Percentiles rank a stretch among this genome's conserved stretches.
phyloP scores from a whole-genome alignment of 2,329 filamentous ascomycete species.

The Aspergillus puulaauensis region DNA sequence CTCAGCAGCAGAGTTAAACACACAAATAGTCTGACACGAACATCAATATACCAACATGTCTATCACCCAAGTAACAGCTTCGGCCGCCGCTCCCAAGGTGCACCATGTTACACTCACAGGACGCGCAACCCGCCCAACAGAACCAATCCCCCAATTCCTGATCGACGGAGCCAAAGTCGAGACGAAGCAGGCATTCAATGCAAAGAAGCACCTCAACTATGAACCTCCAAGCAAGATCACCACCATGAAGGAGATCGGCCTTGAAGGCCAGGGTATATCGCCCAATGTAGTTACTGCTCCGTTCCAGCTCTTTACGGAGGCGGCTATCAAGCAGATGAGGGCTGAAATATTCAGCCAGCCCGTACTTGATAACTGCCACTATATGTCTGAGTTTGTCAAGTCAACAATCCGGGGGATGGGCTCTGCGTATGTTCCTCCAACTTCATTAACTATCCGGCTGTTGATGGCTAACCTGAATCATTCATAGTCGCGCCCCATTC shows the following conservation, averaged over 20 bases:
- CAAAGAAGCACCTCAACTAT: conserved; percentile 54
- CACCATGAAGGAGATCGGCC: conserved; percentile 62
- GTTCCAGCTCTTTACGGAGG: conserved; percentile 62
- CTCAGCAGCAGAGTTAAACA: too few relatives aligned
- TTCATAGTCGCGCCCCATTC: conserved; percentile 60
- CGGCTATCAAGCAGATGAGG: conserved; percentile 63
- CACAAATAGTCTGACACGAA: too few relatives aligned
- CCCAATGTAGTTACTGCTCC: conserved; percentile 64
- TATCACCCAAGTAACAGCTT: too few relatives aligned
- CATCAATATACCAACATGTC: too few relatives aligned
- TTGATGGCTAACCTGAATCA: neutral
- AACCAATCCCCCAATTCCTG: too few relatives aligned
- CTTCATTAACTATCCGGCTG: fast-evolving
- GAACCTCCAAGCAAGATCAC: conserved; percentile 52
- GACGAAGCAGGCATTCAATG: too few relatives aligned
- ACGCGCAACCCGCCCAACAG: too few relatives aligned
- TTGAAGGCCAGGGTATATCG: conserved; percentile 58
- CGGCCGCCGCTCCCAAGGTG: too few relatives aligned
- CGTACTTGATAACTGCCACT: conserved; percentile 58
- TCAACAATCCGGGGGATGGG: conserved; percentile 14
- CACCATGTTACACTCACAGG: too few relatives aligned
- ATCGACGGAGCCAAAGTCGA: too few relatives aligned
- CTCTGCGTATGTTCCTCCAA: too few relatives aligned
- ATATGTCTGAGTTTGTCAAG: conserved; percentile 59
- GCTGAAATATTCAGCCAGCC: conserved; percentile 60